phyloP scores from a whole-genome alignment of 2,329 filamentous ascomycete species.

The Tolypocladium album region DNA sequence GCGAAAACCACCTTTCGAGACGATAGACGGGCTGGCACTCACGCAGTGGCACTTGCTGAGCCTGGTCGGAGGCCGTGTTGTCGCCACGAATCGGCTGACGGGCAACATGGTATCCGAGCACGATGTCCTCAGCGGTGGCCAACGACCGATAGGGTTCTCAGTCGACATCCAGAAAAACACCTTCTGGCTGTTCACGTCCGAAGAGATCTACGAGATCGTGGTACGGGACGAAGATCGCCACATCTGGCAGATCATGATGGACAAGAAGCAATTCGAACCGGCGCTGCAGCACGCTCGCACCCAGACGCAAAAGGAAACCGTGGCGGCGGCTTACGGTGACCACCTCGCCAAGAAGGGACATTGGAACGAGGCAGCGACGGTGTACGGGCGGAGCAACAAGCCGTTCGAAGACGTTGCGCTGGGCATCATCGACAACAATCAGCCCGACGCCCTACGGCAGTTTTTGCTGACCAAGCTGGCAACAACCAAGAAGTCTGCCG shows the following conservation, averaged over 20 bases:
- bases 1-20: constrained; percentile 56
- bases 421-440: constrained; percentile 77
- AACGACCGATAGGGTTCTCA: constrained; percentile 72
- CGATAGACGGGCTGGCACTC: constrained; percentile 68
- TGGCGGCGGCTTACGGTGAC: constrained; percentile 87
- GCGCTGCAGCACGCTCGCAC: constrained; percentile 80
- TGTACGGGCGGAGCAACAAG: constrained; percentile 94
- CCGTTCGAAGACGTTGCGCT: constrained; percentile 93
- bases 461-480: constrained; percentile 80
- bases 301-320: constrained; percentile 72
- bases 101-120: constrained; percentile 83
- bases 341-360: constrained; percentile 72
- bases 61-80: constrained; percentile 70
- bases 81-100: constrained; percentile 79
- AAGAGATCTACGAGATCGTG: constrained; percentile 90
- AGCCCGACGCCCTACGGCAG: constrained; percentile 81
- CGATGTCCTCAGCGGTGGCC: constrained; percentile 67
- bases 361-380: constrained; percentile 73
- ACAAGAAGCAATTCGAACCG: constrained; percentile 76
- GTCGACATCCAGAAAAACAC: constrained; percentile 92
- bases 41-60: constrained; percentile 91
- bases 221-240: constrained; percentile 84
- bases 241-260: constrained; percentile 89
- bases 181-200: constrained; percentile 87
- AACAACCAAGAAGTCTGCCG: constrained; percentile 67